Conservation (phyloP, 176 grass and related monocot genomes). For the Chloris gayana region DNA sequence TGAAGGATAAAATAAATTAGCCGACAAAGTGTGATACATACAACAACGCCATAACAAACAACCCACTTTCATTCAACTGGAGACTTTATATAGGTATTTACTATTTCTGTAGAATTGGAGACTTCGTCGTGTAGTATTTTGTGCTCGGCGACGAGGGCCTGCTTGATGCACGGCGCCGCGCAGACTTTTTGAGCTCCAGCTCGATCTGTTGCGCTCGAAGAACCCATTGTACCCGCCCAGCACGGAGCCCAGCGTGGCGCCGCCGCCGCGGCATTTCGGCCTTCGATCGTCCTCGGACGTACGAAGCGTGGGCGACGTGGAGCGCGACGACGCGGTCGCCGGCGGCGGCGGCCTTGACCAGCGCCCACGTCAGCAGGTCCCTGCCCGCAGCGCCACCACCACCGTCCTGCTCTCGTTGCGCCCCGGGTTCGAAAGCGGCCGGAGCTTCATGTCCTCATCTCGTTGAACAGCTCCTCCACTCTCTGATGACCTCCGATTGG, state of each 20-base stretch:
- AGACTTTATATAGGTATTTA: no score
- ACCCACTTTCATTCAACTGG: no score
- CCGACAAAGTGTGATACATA: no score
- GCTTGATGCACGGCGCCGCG: conserved; percentile 55
- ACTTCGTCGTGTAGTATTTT: no score
- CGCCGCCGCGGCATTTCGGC: not conserved
- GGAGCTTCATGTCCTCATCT: conserved; percentile 47
- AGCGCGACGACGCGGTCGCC: conserved; percentile 72
- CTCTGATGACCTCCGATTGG: not conserved
- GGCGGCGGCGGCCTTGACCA: conserved; percentile 65
- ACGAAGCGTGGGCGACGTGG: conserved; percentile 65
- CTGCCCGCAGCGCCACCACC: conserved; percentile 67
- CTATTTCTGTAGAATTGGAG: no score
- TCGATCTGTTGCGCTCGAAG: conserved; percentile 89
- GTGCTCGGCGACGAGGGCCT: conserved; percentile 58
- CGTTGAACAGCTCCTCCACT: no score
- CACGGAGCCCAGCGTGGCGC: conserved; percentile 45
- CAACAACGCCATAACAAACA: no score
- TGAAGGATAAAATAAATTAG: no score
- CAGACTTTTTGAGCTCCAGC: conserved; percentile 70
- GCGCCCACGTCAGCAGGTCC: conserved; percentile 82
- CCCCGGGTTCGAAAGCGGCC: not conserved
- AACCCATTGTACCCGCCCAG: conserved; percentile 65
- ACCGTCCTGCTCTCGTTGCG: conserved; percentile 46
- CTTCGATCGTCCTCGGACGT: not conserved